Conservation (phyloP, 2,329 filamentous ascomycete species). For the Beauveria medogensis region DNA sequence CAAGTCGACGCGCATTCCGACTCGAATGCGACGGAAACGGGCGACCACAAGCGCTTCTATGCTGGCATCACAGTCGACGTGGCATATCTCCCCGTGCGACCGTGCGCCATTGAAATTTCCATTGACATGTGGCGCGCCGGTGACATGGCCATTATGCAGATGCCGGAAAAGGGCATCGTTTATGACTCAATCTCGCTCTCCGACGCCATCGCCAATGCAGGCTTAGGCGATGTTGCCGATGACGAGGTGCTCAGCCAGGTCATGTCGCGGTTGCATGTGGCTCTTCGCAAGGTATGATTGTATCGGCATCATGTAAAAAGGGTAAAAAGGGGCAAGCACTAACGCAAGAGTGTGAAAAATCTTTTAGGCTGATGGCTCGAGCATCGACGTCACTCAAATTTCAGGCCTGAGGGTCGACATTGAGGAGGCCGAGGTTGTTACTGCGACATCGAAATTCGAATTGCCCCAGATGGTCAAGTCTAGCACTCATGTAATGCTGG, state of each 20-base stretch:
- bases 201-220: neutral
- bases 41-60: neutral
- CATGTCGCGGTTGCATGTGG: neutral
- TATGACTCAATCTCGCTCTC: neutral
- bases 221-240: neutral
- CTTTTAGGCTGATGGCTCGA: neutral
- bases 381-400: neutral
- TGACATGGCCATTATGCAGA: neutral
- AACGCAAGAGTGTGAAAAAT: neutral
- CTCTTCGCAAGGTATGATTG: slow-evolving; percentile 4
- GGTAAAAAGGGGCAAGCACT: neutral
- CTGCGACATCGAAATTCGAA: neutral
- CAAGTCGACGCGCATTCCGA: neutral
- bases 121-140: neutral
- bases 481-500: neutral
- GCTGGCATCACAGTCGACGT: neutral
- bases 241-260: neutral
- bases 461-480: neutral
- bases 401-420: neutral
- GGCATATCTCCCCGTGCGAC: neutral
- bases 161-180: neutral
- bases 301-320: neutral
- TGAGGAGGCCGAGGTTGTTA: neutral
- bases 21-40: neutral
- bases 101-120: neutral